Conservation (phyloP, 371 early-diverging fungal species). For the Circinella minor region DNA sequence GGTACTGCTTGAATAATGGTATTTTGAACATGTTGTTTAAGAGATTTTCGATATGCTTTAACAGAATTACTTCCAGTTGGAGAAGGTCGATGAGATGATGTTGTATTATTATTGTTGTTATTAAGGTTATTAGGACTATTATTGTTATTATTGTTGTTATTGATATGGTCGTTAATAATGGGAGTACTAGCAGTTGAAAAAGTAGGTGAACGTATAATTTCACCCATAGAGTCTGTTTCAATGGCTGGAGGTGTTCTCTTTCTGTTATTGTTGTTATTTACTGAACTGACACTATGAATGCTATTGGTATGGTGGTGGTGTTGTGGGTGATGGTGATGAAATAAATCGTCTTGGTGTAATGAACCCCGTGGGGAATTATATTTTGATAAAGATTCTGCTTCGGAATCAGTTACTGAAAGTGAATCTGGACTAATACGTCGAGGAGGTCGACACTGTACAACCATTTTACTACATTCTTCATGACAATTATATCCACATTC, state of each 20-base stretch:
- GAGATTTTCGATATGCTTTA: slow-evolving; percentile 31
- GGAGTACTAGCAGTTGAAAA: slow-evolving; percentile 14
- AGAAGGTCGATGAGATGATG: not conserved
- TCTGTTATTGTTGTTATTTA: not conserved
- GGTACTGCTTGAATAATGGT: slow-evolving; percentile 21
- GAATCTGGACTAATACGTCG: slow-evolving; percentile 42
- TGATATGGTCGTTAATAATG: slow-evolving; percentile 14
- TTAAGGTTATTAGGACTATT: not conserved
- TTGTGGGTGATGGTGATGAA: slow-evolving; percentile 4
- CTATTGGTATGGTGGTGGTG: not conserved
- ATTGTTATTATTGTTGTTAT: slow-evolving; percentile 7
- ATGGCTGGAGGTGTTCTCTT: slow-evolving; percentile 7
- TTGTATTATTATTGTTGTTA: slow-evolving; percentile 15
- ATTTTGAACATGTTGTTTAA: slow-evolving; percentile 33
- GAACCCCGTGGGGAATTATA: slow-evolving; percentile 21
- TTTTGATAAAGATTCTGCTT: slow-evolving; percentile 47
- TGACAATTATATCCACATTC: slow-evolving; percentile 50
- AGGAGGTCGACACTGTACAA: slow-evolving; percentile 39
- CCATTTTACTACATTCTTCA: slow-evolving; percentile 39
- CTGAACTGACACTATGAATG: not conserved
- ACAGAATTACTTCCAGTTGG: slow-evolving; percentile 9
- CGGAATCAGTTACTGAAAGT: slow-evolving; percentile 50
- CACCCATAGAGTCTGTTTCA: slow-evolving; percentile 7
- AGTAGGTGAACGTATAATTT: slow-evolving; percentile 31
- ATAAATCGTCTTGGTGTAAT: slow-evolving; percentile 8